These are phyloP conservation scores for Phoma herbarum DNA, from an alignment of 2,329 filamentous ascomycete species.

Conservation along the genomic window DNA sequence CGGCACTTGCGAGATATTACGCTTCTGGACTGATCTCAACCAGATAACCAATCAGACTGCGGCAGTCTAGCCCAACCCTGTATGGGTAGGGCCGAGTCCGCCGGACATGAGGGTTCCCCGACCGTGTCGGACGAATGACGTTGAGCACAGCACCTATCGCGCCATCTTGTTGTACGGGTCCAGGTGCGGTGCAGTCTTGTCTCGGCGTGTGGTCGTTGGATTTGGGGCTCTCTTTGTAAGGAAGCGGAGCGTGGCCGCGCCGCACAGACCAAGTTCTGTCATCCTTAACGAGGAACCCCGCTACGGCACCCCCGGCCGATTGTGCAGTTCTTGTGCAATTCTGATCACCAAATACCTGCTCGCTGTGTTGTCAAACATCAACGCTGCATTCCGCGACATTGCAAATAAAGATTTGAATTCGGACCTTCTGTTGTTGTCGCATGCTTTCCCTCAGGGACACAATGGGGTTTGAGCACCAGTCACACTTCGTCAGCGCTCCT, in stretches of 20 bases:
- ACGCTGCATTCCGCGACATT: background rate
- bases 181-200: background rate
- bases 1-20: background rate
- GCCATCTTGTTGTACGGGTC: constrained; percentile 1
- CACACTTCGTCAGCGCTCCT: too few species aligned
- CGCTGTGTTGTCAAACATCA: background rate
- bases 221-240: background rate
- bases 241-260: constrained; percentile 11
- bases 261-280: background rate
- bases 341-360: background rate
- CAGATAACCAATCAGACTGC: constrained; percentile 3
- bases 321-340: constrained; percentile 1
- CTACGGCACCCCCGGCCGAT: background rate
- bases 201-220: background rate
- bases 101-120: background rate
- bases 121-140: constrained; percentile 2
- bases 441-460: too few species aligned
- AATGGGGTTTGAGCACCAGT: too few species aligned
- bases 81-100: background rate
- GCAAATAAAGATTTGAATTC: background rate
- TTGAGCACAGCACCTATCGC: constrained; percentile 12
- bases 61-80: background rate
- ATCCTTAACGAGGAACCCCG: background rate
- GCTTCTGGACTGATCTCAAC: background rate
- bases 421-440: too few species aligned